Conservation (phyloP, 2,329 filamentous ascomycete species). For the Fusarium scirpi region DNA sequence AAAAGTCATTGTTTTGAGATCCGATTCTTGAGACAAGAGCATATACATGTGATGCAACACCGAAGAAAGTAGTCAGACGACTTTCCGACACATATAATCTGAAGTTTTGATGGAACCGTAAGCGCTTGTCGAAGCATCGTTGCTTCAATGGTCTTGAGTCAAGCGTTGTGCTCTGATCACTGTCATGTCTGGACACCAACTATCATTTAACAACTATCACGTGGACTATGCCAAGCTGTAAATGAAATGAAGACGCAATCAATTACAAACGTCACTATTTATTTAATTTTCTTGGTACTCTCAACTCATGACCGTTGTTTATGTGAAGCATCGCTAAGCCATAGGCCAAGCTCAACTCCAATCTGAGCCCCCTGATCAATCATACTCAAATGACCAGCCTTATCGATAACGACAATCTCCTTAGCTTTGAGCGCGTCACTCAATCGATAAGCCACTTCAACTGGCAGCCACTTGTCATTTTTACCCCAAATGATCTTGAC, state of each 20-base stretch:
- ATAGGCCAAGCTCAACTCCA: constrained; percentile 53
- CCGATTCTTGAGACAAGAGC: not conserved
- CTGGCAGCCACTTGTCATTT: constrained; percentile 58
- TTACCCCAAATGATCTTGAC: constrained; percentile 59
- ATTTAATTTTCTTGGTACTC: not conserved
- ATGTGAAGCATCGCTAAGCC: constrained; percentile 39
- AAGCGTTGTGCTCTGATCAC: not conserved
- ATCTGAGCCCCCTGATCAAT: constrained; percentile 56
- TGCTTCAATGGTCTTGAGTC: not conserved
- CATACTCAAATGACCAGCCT: constrained; percentile 59
- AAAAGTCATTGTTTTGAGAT: not conserved
- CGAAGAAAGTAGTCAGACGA: not conserved
- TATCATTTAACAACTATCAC: not conserved
- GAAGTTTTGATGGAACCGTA: not conserved
- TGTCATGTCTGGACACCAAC: not conserved
- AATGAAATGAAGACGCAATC: not conserved
- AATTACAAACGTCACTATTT: not conserved
- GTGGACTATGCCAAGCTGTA: not conserved
- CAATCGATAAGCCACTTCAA: constrained; percentile 50
- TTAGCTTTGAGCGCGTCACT: constrained; percentile 48
- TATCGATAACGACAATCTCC: constrained; percentile 51
- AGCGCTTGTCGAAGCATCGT: not conserved
- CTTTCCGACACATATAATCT: not conserved
- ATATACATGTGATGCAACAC: not conserved
- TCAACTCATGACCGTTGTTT: not conserved